Base-by-base conservation (phyloP, 2,329 filamentous ascomycete genomes). In the Mycosphaerella sp. region DNA sequence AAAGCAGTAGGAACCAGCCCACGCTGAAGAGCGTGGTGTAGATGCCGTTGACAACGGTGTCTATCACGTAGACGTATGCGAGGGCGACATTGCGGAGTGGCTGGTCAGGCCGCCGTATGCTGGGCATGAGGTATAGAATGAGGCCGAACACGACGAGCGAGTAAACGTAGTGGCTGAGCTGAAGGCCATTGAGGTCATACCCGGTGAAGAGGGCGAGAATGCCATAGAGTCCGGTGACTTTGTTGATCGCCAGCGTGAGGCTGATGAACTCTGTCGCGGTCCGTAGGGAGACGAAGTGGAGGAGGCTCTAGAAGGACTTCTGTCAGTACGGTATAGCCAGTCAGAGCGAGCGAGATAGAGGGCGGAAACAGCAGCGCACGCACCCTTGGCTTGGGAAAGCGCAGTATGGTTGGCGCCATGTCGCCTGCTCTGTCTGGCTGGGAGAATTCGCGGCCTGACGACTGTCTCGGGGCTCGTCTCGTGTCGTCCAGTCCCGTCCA, bases 121-220 rank as follows among this genome's bases (percentile, higher is more conserved):
- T 85, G 43, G 86, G 86, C 63, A 87, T 79, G 42, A 95, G 82
- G 62, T 82, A 79, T 45, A 80, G 76, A 59, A 87, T 79, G 41
- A 86, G 71, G 57, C 78, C 74, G 57, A 95, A 81, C 25, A 86
- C 79, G 56, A 80, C 62, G 55, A 93, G 78, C 21, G 87, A 93
- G 77, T 95, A 95, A 43, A 95, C 78, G 76, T 95, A 96, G 78
- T 94, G 93, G 52, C 86, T 87, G 51, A 95, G 79, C 70, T 96
- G 91, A 18, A 93, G 79, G 27, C 83, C 77, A 48, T 88, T 90
- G 56, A 95, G 81, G 61, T 85, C 77, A 70, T 87, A 89, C 66
- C 91, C 91, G 18, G 90, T 95, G 58, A 95, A 76, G 60, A 95
- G 80, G 53, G 90, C 89, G 60, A 96, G 84, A 39, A 96, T 78